Percentiles rank a stretch among this genome's conserved stretches.
These are phyloP conservation scores for slime mould (Dictyostelium discoideum) DNA, from an alignment of 78 protist genomes.

Conservation along the genomic window DNA sequence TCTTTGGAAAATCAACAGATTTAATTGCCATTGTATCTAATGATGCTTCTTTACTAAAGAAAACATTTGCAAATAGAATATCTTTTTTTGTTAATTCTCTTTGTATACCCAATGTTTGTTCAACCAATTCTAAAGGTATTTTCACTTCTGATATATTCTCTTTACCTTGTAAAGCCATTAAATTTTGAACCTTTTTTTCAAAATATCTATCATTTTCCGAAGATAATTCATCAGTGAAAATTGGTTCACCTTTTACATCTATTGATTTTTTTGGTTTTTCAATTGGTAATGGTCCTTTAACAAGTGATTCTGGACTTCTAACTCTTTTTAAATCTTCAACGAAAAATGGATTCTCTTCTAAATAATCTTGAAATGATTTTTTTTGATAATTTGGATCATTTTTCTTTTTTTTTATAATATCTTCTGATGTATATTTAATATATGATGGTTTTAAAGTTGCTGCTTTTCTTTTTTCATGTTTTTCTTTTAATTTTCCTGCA, in stretches of 20 bases:
- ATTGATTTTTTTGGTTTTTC: neutral
- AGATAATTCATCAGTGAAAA: neutral
- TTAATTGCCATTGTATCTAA: constrained; percentile 69
- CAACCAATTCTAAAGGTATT: constrained; percentile 21
- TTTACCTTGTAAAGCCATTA: constrained; percentile 42
- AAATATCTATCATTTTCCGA: neutral
- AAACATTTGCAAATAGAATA: constrained; percentile 32
- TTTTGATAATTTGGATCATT: neutral
- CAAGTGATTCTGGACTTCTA: neutral
- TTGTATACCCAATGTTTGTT: neutral
- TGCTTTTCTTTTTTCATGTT: neutral
- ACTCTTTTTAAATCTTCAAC: neutral
- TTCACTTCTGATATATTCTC: neutral
- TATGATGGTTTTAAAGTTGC: neutral
- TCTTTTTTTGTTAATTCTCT: neutral
- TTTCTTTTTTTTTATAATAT: neutral
- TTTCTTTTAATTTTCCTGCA: neutral
- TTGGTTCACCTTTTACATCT: neutral
- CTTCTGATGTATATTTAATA: constrained; percentile 11
- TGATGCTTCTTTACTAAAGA: constrained; percentile 14
- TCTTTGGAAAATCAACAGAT: constrained; percentile 35
- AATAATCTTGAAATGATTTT: neutral
- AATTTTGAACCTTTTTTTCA: constrained; percentile 24
- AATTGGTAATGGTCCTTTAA: neutral
- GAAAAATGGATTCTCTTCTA: neutral